Conservation (phyloP, 768 basidiomycete species). For the Calocera viscosa region DNA sequence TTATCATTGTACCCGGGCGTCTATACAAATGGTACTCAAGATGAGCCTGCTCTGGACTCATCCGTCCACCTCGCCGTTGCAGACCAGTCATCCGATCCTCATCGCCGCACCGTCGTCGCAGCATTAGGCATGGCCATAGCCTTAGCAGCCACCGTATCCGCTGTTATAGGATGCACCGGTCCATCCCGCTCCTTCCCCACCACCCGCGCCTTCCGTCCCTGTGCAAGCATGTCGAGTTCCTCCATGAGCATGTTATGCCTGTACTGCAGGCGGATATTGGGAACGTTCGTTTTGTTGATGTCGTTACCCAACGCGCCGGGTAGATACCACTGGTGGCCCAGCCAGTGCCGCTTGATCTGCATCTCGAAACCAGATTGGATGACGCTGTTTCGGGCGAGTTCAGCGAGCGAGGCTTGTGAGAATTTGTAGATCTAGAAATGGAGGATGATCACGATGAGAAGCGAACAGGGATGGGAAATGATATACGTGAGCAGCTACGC, state of each 20-base stretch:
- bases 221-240: constrained; percentile 57
- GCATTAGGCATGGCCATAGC: neutral
- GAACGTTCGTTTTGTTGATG: constrained; percentile 99
- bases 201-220: neutral
- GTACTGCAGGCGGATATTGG: constrained; percentile 78
- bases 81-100: no score
- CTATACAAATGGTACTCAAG: no score
- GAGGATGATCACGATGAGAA: neutral
- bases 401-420: constrained; percentile 85
- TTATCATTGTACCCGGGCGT: no score
- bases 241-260: constrained; percentile 80
- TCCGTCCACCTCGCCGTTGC: no score
- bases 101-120: neutral
- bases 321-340: constrained; percentile 86
- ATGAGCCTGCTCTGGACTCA: no score
- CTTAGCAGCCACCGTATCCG: neutral
- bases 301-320: constrained; percentile 90
- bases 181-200: neutral
- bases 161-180: neutral
- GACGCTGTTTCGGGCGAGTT: constrained; percentile 96
- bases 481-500: constrained; percentile 87
- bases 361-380: constrained; percentile 96
- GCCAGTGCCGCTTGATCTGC: constrained; percentile 92
- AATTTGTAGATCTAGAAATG: constrained; percentile 76
- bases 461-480: neutral